Conservation (phyloP, 108 stramenopile species). For the Cyclostephanos tholiformis region DNA sequence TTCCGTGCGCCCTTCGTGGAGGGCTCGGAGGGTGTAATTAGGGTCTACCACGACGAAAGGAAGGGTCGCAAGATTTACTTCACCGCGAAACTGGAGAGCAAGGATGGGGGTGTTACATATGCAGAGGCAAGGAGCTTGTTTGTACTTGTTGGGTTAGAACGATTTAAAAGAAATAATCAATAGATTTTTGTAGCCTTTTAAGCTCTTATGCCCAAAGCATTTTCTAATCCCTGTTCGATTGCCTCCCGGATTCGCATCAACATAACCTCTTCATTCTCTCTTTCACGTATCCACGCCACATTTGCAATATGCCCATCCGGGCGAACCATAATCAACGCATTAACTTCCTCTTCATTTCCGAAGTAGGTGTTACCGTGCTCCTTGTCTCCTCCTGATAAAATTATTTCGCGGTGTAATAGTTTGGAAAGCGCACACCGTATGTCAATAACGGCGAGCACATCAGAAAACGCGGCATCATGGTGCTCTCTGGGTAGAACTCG, state of each 20-base stretch:
- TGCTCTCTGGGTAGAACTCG: constrained; percentile 5
- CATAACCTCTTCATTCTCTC: background rate
- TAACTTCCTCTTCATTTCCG: background rate
- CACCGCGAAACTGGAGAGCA: constrained; percentile 29
- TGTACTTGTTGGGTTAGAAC: background rate
- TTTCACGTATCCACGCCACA: constrained; percentile 18
- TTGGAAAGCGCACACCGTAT: constrained; percentile 6
- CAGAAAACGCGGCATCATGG: background rate
- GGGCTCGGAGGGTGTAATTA: constrained; percentile 35
- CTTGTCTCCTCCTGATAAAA: background rate
- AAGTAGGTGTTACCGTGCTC: background rate
- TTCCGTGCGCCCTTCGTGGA: constrained; percentile 35
- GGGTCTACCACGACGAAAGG: constrained; percentile 32
- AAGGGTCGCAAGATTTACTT: constrained; percentile 48
- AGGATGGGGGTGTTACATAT: constrained; percentile 39
- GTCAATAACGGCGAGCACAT: constrained; percentile 27
- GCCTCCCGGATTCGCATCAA: background rate
- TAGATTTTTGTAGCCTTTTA: background rate
- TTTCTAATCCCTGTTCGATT: constrained; percentile 11
- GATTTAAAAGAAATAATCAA: background rate
- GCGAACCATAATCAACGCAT: constrained; percentile 52
- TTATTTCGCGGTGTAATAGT: constrained; percentile 1
- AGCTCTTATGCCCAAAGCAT: constrained; percentile 12
- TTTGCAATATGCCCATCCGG: constrained; percentile 71
- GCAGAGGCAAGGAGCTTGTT: constrained; percentile 45